A percentile compares a stretch with the other conserved stretches of the same genome.
These are phyloP conservation scores for Cytospora leucostoma DNA, from an alignment of 2,329 filamentous ascomycete species.

Conservation along the genomic window DNA sequence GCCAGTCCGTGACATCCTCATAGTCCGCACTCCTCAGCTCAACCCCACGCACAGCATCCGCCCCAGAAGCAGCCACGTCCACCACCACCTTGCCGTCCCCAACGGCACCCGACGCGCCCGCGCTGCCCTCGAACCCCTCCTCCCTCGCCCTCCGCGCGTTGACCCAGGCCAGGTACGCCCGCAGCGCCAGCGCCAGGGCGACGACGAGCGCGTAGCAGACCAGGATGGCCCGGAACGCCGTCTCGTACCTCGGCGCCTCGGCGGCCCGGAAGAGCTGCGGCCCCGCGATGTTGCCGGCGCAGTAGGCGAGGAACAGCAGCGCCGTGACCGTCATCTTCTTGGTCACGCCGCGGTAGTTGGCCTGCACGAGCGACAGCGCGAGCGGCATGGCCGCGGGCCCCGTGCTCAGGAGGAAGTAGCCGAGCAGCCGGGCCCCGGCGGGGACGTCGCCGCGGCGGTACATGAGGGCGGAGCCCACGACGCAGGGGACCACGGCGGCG, in stretches of 20 bases:
- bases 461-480: constrained; percentile 55
- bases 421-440: constrained; percentile 52
- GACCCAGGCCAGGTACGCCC: constrained; percentile 49
- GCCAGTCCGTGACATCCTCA: constrained; percentile 62
- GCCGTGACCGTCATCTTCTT: constrained; percentile 63
- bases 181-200: constrained; percentile 44
- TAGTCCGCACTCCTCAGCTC: constrained; percentile 49
- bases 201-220: constrained; percentile 57
- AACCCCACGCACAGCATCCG: constrained; percentile 39
- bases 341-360: constrained; percentile 58
- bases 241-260: constrained; percentile 54
- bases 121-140: constrained; percentile 50
- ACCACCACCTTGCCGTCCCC: constrained; percentile 41
- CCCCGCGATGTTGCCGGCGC: constrained; percentile 56
- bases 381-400: constrained; percentile 57
- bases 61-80: constrained; percentile 30
- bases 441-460: constrained; percentile 46
- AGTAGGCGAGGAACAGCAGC: constrained; percentile 57
- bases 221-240: constrained; percentile 57
- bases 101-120: constrained; percentile 44
- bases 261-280: constrained; percentile 55
- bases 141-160: constrained; percentile 45
- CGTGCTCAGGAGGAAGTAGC: constrained; percentile 58
- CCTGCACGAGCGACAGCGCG: constrained; percentile 55
- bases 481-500: constrained; percentile 51